Percentiles rank a stretch among this genome's conserved stretches.
phyloP scores from a whole-genome alignment of 768 basidiomycete genomes.

The Kwoniella shandongensis region DNA sequence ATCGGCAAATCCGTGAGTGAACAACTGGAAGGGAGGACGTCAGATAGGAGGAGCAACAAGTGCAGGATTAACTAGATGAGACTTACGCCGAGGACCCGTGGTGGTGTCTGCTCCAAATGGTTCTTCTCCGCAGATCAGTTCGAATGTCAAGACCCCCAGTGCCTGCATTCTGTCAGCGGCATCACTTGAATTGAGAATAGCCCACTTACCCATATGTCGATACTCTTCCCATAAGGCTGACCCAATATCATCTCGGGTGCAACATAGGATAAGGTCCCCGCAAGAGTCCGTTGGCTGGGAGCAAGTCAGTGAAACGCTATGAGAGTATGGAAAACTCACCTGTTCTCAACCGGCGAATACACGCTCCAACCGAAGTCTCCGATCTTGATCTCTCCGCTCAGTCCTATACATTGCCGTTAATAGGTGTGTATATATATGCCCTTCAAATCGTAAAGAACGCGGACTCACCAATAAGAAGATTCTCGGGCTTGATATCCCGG shows the following conservation, averaged over 20 bases:
- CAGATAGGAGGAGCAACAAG: not conserved
- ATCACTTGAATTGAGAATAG: not conserved
- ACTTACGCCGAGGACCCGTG: slow-evolving; percentile 34
- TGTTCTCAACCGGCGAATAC: slow-evolving; percentile 36
- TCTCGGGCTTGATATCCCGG: slow-evolving; percentile 98
- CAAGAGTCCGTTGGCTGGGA: slow-evolving; percentile 73
- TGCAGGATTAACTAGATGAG: not conserved
- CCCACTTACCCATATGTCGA: slow-evolving; percentile 75
- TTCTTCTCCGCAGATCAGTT: slow-evolving; percentile 83
- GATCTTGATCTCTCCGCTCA: slow-evolving; percentile 96
- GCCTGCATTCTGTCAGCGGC: slow-evolving; percentile 55
- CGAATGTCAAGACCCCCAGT: slow-evolving; percentile 89
- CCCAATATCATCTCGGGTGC: slow-evolving; percentile 98
- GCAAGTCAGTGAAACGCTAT: not conserved
- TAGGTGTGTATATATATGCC: not conserved
- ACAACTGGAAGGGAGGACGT: slow-evolving; percentile 57
- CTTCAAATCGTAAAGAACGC: not conserved
- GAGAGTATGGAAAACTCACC: slow-evolving; percentile 18
- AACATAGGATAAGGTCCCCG: slow-evolving; percentile 92
- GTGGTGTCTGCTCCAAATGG: slow-evolving; percentile 66
- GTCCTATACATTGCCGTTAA: slow-evolving; percentile 25
- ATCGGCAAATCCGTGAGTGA: slow-evolving; percentile 71
- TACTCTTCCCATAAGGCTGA: slow-evolving; percentile 80
- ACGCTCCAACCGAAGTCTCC: slow-evolving; percentile 96
- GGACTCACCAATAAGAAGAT: slow-evolving; percentile 74